Base-by-base conservation (phyloP, 208 protist species). In the Porcisia hertigi region DNA sequence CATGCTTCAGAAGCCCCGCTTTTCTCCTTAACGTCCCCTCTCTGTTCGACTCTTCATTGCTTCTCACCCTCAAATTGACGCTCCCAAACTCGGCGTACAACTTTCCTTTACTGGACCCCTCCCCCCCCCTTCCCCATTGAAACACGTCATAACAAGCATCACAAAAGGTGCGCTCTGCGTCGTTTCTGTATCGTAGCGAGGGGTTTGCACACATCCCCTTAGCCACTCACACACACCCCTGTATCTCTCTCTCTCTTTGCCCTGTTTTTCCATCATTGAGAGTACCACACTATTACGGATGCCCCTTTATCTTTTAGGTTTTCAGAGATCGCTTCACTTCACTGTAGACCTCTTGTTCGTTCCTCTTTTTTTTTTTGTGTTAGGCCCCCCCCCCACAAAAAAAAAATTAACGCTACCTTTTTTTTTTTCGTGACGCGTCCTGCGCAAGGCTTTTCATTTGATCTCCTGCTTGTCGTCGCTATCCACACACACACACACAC, bases 41-140 rank as follows among this genome's bases (percentile, higher is more conserved):
- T 64, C 59, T 43, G 41, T 64, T 34, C 34, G 0, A 8, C 62
- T 41, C 20, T 18, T 66, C 39, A 16, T 49, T 45, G 62, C 1
- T 20, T 3, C 23, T 18, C 62, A 30, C 20, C 20, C 62, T 30
- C 20, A 30, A 66, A 34, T 45, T 49, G 45, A 41, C 39, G 45
- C 39, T 47, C 45, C 62, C 39, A 47, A 66, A 66, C 62, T 66
- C 39, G 39, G 7, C 8, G 62, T 18, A 66, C 62, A 66, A 64
- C 59, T 2, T 16, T 64, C 39, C 9, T 64, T 11, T 41, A 8
- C n/a, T 63, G 34, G 4, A 9, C n/a, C 18, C 25, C 57, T 7
- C n/a, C 16, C 9, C 39, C 9, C 62, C 2, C 4, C 9, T 65
- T 16, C 8, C 62, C 41, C 6, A n/a, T 49, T 49, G 45, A 49